These are phyloP conservation scores for Ammopiptanthus mongolicus DNA, from an alignment of 306 rosid genomes.

Conservation along the genomic window DNA sequence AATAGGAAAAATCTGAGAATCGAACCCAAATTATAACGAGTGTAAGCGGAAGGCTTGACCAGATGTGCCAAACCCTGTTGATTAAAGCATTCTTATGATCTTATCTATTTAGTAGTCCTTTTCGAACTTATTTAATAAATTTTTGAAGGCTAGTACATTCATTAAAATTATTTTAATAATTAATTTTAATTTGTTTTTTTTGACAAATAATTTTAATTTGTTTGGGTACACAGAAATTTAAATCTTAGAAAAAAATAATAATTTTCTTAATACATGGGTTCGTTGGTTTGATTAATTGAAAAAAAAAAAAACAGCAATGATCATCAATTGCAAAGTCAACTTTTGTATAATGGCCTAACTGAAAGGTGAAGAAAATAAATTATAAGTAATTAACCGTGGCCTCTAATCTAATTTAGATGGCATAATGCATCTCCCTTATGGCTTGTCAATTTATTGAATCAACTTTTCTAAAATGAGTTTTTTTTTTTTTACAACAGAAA, in stretches of 20 bases:
- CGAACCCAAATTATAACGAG: too few species aligned
- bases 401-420: not conserved
- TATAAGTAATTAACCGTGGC: not conserved
- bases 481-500: not conserved
- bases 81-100: too few species aligned
- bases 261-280: not conserved
- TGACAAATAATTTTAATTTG: too few species aligned
- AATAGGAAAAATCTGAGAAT: too few species aligned
- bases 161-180: too few species aligned
- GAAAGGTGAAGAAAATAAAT: not conserved
- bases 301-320: not conserved
- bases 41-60: too few species aligned
- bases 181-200: too few species aligned
- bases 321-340: not conserved
- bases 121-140: not conserved
- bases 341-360: not conserved
- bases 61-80: too few species aligned
- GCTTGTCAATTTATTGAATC: not conserved
- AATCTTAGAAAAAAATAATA: not conserved
- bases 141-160: too few species aligned
- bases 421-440: not conserved
- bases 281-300: not conserved
- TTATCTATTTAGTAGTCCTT: not conserved
- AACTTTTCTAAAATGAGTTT: not conserved
- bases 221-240: not conserved